phyloP scores from a whole-genome alignment of 176 grass and related monocot genomes.

The Cocos nucifera region DNA sequence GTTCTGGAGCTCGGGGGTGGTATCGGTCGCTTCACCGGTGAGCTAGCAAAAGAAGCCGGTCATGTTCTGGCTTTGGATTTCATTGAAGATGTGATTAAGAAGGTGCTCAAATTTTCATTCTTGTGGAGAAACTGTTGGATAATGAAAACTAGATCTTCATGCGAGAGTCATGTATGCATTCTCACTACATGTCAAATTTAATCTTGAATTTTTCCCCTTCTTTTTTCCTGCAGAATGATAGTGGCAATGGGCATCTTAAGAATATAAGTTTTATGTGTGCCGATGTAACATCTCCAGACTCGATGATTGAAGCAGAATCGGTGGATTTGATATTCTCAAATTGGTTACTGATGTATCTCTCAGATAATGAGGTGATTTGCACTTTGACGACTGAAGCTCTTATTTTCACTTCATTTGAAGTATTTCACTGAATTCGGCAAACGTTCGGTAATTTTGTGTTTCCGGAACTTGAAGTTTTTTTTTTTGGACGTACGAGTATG shows the following conservation, averaged over 20 bases:
- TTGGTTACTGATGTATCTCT: conserved; percentile 95
- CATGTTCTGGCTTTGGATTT: conserved; percentile 89
- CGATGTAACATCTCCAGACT: conserved; percentile 65
- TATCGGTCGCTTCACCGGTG: conserved; percentile 89
- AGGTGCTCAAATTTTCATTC: conserved; percentile 35
- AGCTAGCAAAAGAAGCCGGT: conserved; percentile 76
- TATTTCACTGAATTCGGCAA: too few relatives aligned
- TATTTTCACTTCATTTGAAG: too few relatives aligned
- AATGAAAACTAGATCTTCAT: not conserved
- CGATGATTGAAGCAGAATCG: conserved; percentile 64
- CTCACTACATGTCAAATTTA: too few relatives aligned
- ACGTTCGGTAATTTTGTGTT: too few relatives aligned
- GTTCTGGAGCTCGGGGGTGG: conserved; percentile 84
- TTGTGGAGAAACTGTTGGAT: not conserved
- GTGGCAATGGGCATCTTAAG: conserved; percentile 68
- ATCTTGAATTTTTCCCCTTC: not conserved
- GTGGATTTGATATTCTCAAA: conserved; percentile 97
- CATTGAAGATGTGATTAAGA: conserved; percentile 96
- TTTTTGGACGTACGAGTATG: too few relatives aligned
- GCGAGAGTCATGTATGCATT: not conserved
- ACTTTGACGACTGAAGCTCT: too few relatives aligned
- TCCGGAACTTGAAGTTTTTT: too few relatives aligned
- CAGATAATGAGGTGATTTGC: conserved; percentile 66
- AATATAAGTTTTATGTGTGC: conserved; percentile 83
- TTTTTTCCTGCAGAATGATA: conserved; percentile 63